Evolutionary conservation across 2,329 filamentous ascomycete genomes (phyloP).

Genomic region (Botrytis medusae): DNA sequence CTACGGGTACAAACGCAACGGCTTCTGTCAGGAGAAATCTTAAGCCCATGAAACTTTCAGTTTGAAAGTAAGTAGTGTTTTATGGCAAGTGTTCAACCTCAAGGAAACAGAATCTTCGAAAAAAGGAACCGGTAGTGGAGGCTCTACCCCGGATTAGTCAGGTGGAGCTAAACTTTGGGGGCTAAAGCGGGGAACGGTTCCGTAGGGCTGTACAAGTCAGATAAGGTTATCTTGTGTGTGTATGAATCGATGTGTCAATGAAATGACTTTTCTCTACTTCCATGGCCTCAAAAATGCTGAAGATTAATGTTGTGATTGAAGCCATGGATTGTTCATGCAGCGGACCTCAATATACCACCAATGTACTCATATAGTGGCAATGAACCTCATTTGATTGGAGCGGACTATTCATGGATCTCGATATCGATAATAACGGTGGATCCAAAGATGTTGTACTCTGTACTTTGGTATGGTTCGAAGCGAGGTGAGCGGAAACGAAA

Average conservation of each 20-base stretch:
- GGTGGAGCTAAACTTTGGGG: background rate
- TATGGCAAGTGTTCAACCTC: background rate
- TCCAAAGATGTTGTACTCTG: background rate
- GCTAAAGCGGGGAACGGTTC: background rate
- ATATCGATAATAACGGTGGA: slow-evolving; percentile 14
- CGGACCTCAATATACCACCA: background rate
- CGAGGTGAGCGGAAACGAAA: background rate
- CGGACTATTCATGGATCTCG: background rate
- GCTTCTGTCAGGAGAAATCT: slow-evolving; percentile 12
- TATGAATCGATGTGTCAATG: slow-evolving; percentile 10
- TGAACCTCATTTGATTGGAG: background rate
- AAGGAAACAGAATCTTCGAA: background rate
- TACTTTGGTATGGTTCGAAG: background rate
- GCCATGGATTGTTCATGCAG: slow-evolving; percentile 12
- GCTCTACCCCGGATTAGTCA: slow-evolving; percentile 16
- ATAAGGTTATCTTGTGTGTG: background rate
- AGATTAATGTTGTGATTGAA: background rate
- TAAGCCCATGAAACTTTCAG: background rate
- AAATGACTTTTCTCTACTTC: background rate
- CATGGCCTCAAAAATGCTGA: background rate
- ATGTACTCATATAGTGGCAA: background rate
- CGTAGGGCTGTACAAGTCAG: background rate
- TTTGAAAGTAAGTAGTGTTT: background rate
- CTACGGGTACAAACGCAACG: slow-evolving; percentile 20
- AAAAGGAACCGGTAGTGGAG: background rate